Percentiles rank a stretch among this genome's conserved stretches.
phyloP scores from a whole-genome alignment of 768 basidiomycete species.

The Mycena haematopus region DNA sequence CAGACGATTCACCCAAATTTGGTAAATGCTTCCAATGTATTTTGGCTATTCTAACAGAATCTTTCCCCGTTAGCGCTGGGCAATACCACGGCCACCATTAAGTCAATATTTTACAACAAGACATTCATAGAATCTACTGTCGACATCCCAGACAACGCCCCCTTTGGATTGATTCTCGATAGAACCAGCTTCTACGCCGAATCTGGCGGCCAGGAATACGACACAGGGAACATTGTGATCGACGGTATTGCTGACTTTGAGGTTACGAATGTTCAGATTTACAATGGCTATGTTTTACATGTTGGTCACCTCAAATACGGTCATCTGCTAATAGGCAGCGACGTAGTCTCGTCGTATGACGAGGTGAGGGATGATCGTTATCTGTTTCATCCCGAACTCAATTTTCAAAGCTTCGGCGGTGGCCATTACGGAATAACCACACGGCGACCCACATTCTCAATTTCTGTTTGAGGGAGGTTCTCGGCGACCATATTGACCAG shows the following conservation, averaged over 20 bases:
- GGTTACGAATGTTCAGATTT: constrained; percentile 92
- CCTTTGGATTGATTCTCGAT: constrained; percentile 90
- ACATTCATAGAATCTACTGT: constrained; percentile 73
- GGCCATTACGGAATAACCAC: constrained; percentile 97
- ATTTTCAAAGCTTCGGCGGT: constrained; percentile 74
- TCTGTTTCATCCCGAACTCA: constrained; percentile 4
- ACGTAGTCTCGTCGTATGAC: constrained; percentile 90
- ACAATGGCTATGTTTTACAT: constrained; percentile 95
- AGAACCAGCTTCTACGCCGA: constrained; percentile 97
- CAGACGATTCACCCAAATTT: constrained; percentile 92
- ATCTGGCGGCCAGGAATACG: constrained; percentile 95
- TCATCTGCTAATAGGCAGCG: constrained; percentile 73
- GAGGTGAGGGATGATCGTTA: constrained; percentile 58
- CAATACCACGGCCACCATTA: constrained; percentile 76
- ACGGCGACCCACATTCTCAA: constrained; percentile 99
- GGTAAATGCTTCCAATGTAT: constrained; percentile 53
- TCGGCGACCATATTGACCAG: constrained; percentile 98
- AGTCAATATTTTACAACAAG: constrained; percentile 85
- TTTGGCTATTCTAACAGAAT: constrained; percentile 2
- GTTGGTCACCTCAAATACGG: constrained; percentile 93
- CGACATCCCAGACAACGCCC: constrained; percentile 64
- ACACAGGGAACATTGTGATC: constrained; percentile 93
- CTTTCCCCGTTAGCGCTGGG: constrained; percentile 64
- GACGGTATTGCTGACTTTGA: constrained; percentile 92
- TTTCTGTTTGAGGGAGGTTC: constrained; percentile 87